Conservation (phyloP, 2,329 filamentous ascomycete species). For the Penicillium sp. region DNA sequence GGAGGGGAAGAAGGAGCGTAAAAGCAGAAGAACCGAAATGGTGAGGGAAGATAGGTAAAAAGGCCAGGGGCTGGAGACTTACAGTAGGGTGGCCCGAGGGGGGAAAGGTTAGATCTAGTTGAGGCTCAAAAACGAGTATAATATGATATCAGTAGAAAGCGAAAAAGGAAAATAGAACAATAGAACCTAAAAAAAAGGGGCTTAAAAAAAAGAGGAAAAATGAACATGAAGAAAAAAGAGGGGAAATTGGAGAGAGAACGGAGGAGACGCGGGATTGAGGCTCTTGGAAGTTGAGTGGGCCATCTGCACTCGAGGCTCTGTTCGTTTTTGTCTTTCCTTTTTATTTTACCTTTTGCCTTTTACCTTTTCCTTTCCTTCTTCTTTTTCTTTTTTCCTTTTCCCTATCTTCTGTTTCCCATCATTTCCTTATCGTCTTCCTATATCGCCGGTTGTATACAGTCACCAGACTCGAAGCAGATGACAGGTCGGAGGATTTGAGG, state of each 20-base stretch:
- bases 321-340: background rate
- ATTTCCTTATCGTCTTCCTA: background rate
- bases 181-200: background rate
- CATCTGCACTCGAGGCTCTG: conserved; percentile 2
- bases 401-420: background rate
- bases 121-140: background rate
- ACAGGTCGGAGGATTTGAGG: conserved; percentile 5
- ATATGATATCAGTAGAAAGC: background rate
- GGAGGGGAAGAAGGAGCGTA: background rate
- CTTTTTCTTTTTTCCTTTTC: too few species aligned
- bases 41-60: too few species aligned
- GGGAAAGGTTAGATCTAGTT: background rate
- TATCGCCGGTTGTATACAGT: background rate
- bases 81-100: background rate
- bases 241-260: background rate
- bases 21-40: background rate
- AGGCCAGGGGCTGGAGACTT: background rate
- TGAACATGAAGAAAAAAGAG: background rate
- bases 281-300: conserved; percentile 1
- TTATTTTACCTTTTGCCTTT: background rate
- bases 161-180: background rate
- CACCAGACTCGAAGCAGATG: background rate
- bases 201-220: background rate
- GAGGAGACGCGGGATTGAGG: background rate
- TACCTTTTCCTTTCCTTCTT: background rate